Base-by-base conservation (phyloP, 2,329 filamentous ascomycete genomes). In the Exophiala viscosa region DNA sequence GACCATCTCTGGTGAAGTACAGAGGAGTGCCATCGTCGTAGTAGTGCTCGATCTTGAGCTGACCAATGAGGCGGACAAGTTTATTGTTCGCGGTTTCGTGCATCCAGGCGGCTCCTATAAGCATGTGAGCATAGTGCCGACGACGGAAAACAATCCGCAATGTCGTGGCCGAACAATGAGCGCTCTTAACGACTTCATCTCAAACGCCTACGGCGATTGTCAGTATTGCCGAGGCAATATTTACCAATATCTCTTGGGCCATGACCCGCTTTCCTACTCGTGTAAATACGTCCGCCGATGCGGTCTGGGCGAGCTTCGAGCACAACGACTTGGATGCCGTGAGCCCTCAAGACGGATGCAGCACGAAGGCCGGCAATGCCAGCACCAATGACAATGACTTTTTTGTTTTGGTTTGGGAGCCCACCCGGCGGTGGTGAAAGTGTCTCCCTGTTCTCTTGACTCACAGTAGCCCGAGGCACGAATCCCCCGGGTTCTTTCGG, bases 71-170 rank as follows among this genome's bases (percentile, higher is more conserved):
- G 56, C 71, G 72, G 32, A 73, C 70, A 35, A 74, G 63, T 50
- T 68, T 70, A 59, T 74, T 74, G 63, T 73, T 71, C 40, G 68
- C 70, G 28, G 71, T 74, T 65, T 74, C 71, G 61, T 74, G 71
- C 66, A 73, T 70, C 71, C 71, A 74, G 50, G 71, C 71, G 48
- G 71, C 71, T 44, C 71, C 71, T 74, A 47, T 44, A 45, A 48
- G 47, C 17, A 31, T 55, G 57, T 58, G 50, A 60, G 58, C 52
- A 48, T 55, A 55, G 23, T 39, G 54, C 49, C 28, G 38, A 48
- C 33, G 31, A 17, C 47, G 48, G 51, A 46, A 57, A 57, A 60
- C 54, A 58, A 60, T 48, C 55, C 53, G 55, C 53, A 61, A 59
- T 50, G 52, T 53, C 59, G 56, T 59, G 59, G 56, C 48, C 47